A percentile compares a stretch with the other conserved stretches of the same genome.
These are phyloP conservation scores for Pterocarpus macrocarpus DNA, from an alignment of 306 rosid genomes.

Conservation along the genomic window DNA sequence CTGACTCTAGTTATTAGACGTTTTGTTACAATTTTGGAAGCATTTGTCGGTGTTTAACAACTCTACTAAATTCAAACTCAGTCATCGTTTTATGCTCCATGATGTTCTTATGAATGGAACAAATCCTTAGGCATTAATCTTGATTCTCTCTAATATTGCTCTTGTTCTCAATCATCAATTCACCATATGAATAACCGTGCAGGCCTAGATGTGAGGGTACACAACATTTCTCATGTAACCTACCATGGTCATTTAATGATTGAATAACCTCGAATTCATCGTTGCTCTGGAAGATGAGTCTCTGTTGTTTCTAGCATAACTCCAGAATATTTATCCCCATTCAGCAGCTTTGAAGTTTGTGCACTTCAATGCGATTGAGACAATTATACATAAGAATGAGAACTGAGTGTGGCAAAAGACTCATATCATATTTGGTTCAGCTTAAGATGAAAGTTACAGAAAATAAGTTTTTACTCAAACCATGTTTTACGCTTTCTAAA, in stretches of 20 bases:
- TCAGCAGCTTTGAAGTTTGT: not conserved
- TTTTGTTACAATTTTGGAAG: slow-evolving; percentile 34
- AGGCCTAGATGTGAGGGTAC: not conserved
- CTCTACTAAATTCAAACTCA: not conserved
- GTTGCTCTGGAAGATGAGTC: too few relatives aligned
- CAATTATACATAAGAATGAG: not conserved
- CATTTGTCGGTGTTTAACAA: slow-evolving; percentile 40
- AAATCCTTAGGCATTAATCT: not conserved
- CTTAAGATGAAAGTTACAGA: too few relatives aligned
- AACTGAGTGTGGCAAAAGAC: too few relatives aligned
- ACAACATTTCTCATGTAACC: not conserved
- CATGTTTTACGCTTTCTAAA: too few relatives aligned
- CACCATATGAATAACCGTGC: too few relatives aligned
- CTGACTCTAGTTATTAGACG: slow-evolving; percentile 15
- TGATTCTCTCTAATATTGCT: not conserved
- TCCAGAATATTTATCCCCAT: too few relatives aligned
- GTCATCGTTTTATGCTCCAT: not conserved
- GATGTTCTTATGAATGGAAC: not conserved
- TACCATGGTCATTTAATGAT: too few relatives aligned
- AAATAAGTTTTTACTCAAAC: too few relatives aligned
- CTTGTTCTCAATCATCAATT: not conserved
- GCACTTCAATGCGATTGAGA: not conserved
- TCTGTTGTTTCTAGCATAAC: too few relatives aligned
- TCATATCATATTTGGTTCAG: too few relatives aligned
- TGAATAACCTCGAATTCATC: too few relatives aligned